Evolutionary conservation across 1,284 basidiomycete species (phyloP).

Genomic region (Exobasidium cylindrosporum): DNA sequence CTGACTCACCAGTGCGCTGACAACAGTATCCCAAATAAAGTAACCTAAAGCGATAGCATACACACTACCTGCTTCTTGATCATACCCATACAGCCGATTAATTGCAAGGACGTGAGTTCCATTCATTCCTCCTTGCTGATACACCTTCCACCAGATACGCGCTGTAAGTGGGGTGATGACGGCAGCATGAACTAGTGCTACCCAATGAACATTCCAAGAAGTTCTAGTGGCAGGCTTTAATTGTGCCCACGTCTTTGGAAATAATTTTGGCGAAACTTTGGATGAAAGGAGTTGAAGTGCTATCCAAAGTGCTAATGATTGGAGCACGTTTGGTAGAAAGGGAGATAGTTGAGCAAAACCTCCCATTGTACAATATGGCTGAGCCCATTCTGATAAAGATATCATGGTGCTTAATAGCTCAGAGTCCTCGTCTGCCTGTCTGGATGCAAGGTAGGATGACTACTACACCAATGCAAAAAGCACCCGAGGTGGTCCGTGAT

Average conservation of each 20-base stretch:
- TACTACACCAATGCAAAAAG: no score
- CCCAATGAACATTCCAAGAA: constrained; percentile 56
- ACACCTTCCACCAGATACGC: constrained; percentile 34
- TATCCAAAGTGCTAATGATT: constrained; percentile 46
- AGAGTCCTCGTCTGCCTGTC: no score
- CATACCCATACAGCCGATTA: constrained; percentile 50
- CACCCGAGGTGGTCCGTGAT: no score
- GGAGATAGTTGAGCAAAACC: constrained; percentile 43
- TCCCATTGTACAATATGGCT: constrained; percentile 34
- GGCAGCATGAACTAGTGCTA: constrained; percentile 43
- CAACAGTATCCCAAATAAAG: constrained; percentile 52
- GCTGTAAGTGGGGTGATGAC: constrained; percentile 41
- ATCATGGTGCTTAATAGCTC: no score
- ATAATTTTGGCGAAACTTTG: constrained; percentile 41
- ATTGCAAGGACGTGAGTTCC: constrained; percentile 26
- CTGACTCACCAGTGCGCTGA: constrained; percentile 32
- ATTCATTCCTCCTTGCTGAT: constrained; percentile 28
- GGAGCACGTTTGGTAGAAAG: constrained; percentile 45
- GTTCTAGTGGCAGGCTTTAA: constrained; percentile 42
- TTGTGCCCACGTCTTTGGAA: constrained; percentile 46
- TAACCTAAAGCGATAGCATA: constrained; percentile 51
- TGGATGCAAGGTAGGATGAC: no score
- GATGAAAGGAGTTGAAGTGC: constrained; percentile 49
- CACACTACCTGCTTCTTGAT: constrained; percentile 34
- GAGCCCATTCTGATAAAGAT: constrained; percentile 16